These are phyloP conservation scores for Hericium alpestre DNA, from an alignment of 768 basidiomycete genomes.

Conservation along the genomic window DNA sequence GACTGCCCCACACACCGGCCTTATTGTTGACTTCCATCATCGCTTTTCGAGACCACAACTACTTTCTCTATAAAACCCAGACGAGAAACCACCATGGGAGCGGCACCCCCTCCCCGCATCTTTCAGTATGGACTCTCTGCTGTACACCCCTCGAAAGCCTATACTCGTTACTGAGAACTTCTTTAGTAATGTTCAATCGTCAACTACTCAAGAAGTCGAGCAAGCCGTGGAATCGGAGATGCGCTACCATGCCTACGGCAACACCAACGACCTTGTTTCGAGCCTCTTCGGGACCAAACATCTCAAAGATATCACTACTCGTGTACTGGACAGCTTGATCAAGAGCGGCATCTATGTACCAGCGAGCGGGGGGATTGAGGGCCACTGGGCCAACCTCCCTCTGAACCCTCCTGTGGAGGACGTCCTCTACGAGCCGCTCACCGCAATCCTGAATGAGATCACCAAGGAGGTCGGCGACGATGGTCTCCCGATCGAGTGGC, in stretches of 20 bases:
- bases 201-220: background rate
- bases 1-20: too few relatives aligned
- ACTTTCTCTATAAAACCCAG: too few relatives aligned
- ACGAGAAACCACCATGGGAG: too few relatives aligned
- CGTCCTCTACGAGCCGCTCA: background rate
- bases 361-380: too few relatives aligned
- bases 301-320: background rate
- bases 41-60: too few relatives aligned
- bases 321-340: background rate
- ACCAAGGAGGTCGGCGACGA: background rate
- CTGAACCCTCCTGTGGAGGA: background rate
- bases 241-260: background rate
- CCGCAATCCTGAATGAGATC: background rate
- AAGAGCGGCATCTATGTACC: background rate
- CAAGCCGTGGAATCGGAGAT: background rate
- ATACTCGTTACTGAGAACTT: too few relatives aligned
- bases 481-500: background rate
- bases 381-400: background rate
- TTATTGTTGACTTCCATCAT: too few relatives aligned
- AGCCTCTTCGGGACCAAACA: background rate
- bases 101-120: too few relatives aligned
- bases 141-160: too few relatives aligned
- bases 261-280: background rate
- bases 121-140: too few relatives aligned
- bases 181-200: too few relatives aligned